These are phyloP conservation scores for Parastagonospora nodorum DNA, from an alignment of 2,329 filamentous ascomycete species.

Conservation along the genomic window DNA sequence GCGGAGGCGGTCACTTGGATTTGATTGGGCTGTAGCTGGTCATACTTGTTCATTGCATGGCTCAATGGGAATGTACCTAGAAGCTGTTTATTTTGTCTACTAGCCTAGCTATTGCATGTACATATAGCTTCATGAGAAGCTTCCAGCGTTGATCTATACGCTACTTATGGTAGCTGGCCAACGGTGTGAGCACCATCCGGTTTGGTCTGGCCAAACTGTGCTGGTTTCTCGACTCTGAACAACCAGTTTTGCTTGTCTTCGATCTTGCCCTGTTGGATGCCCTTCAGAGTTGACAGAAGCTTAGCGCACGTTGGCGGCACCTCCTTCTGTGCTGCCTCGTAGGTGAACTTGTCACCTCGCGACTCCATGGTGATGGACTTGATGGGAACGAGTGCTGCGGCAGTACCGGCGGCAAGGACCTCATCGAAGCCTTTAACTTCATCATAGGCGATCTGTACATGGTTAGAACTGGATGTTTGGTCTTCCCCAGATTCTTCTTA, in stretches of 20 bases:
- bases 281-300: conserved; percentile 77
- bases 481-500: conserved; percentile 38
- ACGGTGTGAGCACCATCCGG: conserved; percentile 32
- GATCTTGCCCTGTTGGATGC: conserved; percentile 81
- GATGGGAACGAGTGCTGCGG: conserved; percentile 88
- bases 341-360: conserved; percentile 60
- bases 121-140: not conserved
- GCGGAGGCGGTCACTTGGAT: no score
- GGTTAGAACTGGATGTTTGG: conserved; percentile 5
- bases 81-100: no score
- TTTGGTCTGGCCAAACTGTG: conserved; percentile 40
- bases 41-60: no score
- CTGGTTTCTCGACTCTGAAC: conserved; percentile 49
- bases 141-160: not conserved
- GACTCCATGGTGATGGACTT: conserved; percentile 80
- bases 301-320: conserved; percentile 74
- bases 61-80: no score
- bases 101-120: no score
- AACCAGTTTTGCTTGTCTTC: conserved; percentile 80
- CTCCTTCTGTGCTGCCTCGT: conserved; percentile 64
- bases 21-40: no score
- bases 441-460: conserved; percentile 64
- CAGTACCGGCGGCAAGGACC: conserved; percentile 90
- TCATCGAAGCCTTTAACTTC: conserved; percentile 71
- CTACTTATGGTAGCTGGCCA: conserved; percentile 39